Percentiles rank a stretch among this genome's conserved stretches.
phyloP scores from a whole-genome alignment of 768 basidiomycete species.

The Xerocomellus chrysenteron region DNA sequence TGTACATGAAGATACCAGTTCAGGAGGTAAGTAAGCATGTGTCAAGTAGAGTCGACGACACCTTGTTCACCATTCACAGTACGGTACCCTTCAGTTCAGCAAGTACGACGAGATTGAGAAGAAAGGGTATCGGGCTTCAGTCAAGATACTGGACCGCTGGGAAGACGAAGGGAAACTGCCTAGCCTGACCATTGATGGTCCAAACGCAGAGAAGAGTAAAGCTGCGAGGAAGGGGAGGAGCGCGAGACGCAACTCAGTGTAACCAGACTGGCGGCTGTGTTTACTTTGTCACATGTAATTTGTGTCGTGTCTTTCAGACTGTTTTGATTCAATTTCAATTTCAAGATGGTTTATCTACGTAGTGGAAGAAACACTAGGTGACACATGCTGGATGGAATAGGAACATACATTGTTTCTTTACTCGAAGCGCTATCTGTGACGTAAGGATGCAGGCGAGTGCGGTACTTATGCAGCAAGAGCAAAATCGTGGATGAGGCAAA shows the following conservation, averaged over 20 bases:
- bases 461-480: constrained; percentile 17
- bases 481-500: constrained; percentile 9
- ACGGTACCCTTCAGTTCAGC: constrained; percentile 86
- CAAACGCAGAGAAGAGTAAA: constrained; percentile 44
- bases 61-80: constrained; percentile 44
- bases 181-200: constrained; percentile 63
- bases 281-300: background rate
- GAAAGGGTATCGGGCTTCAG: constrained; percentile 74
- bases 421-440: constrained; percentile 17
- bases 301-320: background rate
- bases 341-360: constrained; percentile 23
- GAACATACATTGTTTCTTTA: constrained; percentile 22
- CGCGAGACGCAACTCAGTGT: constrained; percentile 74
- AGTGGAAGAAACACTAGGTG: constrained; percentile 3
- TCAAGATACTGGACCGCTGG: constrained; percentile 71
- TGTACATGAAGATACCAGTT: constrained; percentile 95
- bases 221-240: constrained; percentile 65
- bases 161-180: constrained; percentile 85
- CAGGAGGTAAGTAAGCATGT: constrained; percentile 61
- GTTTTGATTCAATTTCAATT: constrained; percentile 1
- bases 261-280: background rate
- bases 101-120: constrained; percentile 87
- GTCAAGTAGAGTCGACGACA: background rate
- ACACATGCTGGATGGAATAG: constrained; percentile 16
- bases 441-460: constrained; percentile 14